These are phyloP conservation scores for Lentinus tigrinus DNA, from an alignment of 768 basidiomycete genomes.

Conservation along the genomic window DNA sequence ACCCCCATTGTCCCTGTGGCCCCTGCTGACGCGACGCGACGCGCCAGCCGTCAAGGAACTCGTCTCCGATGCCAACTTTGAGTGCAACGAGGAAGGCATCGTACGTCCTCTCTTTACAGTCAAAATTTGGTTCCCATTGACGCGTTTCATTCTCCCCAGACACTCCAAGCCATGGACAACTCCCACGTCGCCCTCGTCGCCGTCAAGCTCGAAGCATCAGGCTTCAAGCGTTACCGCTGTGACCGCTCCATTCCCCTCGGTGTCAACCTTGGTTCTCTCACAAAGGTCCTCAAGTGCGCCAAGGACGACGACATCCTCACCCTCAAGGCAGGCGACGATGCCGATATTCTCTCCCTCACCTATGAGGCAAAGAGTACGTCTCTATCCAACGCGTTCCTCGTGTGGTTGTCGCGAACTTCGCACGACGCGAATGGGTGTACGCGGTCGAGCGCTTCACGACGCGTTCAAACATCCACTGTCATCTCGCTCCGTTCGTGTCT, in stretches of 20 bases:
- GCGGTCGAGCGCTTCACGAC: no score
- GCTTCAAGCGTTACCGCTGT: slow-evolving; percentile 88
- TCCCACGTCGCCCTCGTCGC: slow-evolving; percentile 97
- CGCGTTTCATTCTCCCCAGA: slow-evolving; percentile 35
- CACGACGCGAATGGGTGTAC: no score
- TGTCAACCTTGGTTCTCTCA: slow-evolving; percentile 81
- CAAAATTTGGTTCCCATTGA: not conserved
- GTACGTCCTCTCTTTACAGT: slow-evolving; percentile 38
- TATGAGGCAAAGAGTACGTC: slow-evolving; percentile 87
- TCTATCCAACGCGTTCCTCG: not conserved
- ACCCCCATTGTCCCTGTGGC: not conserved
- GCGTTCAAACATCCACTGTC: no score
- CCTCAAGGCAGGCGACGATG: slow-evolving; percentile 88
- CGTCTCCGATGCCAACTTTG: slow-evolving; percentile 96
- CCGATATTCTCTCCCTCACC: slow-evolving; percentile 81
- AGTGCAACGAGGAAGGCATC: slow-evolving; percentile 94
- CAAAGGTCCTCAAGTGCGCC: slow-evolving; percentile 96
- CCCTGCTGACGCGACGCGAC: not conserved
- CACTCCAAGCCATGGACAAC: slow-evolving; percentile 99
- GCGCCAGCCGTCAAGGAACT: slow-evolving; percentile 90
- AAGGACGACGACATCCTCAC: slow-evolving; percentile 94
- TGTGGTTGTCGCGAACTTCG: no score
- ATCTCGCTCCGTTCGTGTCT: no score
- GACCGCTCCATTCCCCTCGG: slow-evolving; percentile 93
- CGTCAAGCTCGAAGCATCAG: slow-evolving; percentile 73